Evolutionary conservation across 345 rosid species (phyloP).

Genomic region (Gossypium australe): DNA sequence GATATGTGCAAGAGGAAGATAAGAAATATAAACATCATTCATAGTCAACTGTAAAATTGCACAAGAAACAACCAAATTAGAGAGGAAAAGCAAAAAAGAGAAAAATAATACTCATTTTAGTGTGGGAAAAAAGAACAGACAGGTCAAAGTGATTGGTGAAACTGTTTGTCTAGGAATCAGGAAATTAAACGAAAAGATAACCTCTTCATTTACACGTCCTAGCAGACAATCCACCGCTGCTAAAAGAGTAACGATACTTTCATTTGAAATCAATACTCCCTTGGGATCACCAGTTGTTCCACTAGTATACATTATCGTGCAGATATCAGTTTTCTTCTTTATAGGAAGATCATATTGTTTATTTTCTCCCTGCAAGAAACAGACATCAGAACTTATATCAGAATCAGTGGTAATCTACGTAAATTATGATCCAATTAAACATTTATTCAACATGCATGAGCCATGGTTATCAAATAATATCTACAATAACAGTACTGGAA

Average conservation of each 20-base stretch:
- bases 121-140: not conserved
- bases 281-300: conserved; percentile 99
- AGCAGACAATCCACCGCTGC: conserved; percentile 64
- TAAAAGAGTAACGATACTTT: conserved; percentile 66
- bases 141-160: not conserved
- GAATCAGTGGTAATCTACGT: not conserved
- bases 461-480: not conserved
- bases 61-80: conserved; percentile 5
- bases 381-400: conserved; percentile 13
- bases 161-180: not conserved
- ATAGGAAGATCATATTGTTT: conserved; percentile 74
- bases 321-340: conserved; percentile 71
- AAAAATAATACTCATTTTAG: not conserved
- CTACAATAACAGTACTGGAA: not conserved
- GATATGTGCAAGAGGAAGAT: conserved; percentile 97
- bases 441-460: not conserved
- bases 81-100: not conserved
- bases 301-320: conserved; percentile 98
- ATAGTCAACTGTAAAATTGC: conserved; percentile 47
- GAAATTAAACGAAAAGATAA: conserved; percentile 18
- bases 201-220: conserved; percentile 63
- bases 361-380: conserved; percentile 55
- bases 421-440: not conserved
- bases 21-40: conserved; percentile 80
- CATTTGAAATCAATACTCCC: conserved; percentile 93